Percentiles rank a stretch among this genome's conserved stretches.
Conservation (phyloP, 257 asterid species). For the Petrea volubilis region DNA sequence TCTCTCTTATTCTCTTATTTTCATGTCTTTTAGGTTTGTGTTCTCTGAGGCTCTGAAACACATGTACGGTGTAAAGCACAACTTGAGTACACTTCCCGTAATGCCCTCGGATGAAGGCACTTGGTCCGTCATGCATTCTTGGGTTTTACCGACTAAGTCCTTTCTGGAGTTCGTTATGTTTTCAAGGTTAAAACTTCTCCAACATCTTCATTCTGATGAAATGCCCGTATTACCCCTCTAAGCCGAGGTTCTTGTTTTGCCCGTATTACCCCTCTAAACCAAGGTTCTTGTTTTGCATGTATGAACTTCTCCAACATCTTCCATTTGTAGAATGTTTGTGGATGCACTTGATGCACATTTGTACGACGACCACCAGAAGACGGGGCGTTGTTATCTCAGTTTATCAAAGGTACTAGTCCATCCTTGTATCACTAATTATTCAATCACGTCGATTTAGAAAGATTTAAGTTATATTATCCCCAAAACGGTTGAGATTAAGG, state of each 20-base stretch:
- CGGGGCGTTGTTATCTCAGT: constrained; percentile 74
- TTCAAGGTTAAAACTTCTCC: constrained; percentile 66
- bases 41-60: constrained; percentile 74
- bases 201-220: not conserved
- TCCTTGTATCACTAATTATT: not conserved
- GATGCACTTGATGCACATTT: constrained; percentile 76
- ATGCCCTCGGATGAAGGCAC: constrained; percentile 79
- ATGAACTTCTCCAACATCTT: not conserved
- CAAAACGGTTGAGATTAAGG: too few relatives aligned
- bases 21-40: constrained; percentile 52
- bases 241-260: not conserved
- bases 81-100: constrained; percentile 68
- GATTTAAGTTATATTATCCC: too few relatives aligned
- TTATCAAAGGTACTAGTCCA: constrained; percentile 65
- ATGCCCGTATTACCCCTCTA: too few relatives aligned
- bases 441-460: too few relatives aligned
- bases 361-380: constrained; percentile 64
- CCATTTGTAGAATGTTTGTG: constrained; percentile 74
- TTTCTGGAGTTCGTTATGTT: constrained; percentile 93
- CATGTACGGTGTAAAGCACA: constrained; percentile 81
- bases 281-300: not conserved
- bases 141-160: constrained; percentile 92
- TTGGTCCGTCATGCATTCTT: constrained; percentile 92
- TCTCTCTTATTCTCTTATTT: constrained; percentile 2
- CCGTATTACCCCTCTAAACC: too few relatives aligned